Evolutionary conservation across 352 stramenopile genomes (phyloP).

Genomic region (Globisporangium cylindrosporum): DNA sequence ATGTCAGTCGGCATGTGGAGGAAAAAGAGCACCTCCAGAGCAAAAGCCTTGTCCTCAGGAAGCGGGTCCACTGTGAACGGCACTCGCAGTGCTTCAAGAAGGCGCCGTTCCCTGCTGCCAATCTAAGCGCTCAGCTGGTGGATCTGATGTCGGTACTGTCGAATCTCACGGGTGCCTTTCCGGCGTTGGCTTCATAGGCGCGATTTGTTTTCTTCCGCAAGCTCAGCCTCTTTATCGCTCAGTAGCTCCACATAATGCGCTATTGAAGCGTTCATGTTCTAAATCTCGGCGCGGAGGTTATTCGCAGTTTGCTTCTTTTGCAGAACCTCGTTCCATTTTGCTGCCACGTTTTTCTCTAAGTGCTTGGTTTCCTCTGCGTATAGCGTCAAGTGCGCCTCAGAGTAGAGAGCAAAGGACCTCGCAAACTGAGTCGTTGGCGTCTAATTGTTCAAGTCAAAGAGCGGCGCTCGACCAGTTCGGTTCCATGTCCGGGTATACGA

Average conservation of each 20-base stretch:
- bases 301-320: not conserved
- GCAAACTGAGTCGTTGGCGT: slow-evolving; percentile 38
- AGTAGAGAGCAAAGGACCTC: slow-evolving; percentile 18
- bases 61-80: slow-evolving; percentile 33
- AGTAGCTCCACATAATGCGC: not conserved
- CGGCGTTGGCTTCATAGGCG: not conserved
- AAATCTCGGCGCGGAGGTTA: not conserved
- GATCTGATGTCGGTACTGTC: not conserved
- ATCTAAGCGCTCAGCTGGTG: not conserved
- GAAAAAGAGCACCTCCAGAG: slow-evolving; percentile 43
- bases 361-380: not conserved
- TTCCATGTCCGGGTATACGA: slow-evolving; percentile 44
- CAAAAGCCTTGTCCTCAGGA: slow-evolving; percentile 19
- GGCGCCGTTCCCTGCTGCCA: not conserved
- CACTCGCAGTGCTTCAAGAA: slow-evolving; percentile 15
- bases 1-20: slow-evolving; percentile 35
- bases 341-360: not conserved
- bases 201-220: not conserved
- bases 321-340: not conserved
- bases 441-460: slow-evolving; percentile 48
- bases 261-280: not conserved
- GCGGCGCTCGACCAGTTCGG: not conserved
- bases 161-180: not conserved
- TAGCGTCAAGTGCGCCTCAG: not conserved
- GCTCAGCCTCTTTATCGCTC: not conserved